These are phyloP conservation scores for Leptoxyphium fumago DNA, from an alignment of 2,329 filamentous ascomycete genomes.

Conservation along the genomic window DNA sequence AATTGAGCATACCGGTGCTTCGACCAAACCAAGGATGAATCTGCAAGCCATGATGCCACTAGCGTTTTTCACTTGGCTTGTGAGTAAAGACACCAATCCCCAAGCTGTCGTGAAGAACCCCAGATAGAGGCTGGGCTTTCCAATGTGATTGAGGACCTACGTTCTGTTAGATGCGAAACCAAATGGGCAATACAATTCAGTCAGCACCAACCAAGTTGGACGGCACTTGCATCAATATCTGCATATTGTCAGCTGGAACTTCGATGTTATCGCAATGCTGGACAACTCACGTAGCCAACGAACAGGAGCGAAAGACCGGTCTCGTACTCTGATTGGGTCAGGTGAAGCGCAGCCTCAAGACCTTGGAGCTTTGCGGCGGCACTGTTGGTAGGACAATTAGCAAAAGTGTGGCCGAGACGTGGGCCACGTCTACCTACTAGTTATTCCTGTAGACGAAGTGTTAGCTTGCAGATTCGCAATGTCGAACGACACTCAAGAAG, in stretches of 20 bases:
- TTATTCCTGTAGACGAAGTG: background rate
- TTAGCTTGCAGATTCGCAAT: background rate
- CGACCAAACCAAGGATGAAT: slow-evolving; percentile 30
- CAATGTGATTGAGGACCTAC: slow-evolving; percentile 29
- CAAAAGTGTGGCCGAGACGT: no score
- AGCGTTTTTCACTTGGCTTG: slow-evolving; percentile 28
- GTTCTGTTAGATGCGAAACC: slow-evolving; percentile 6
- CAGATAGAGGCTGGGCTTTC: slow-evolving; percentile 20
- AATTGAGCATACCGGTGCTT: slow-evolving; percentile 34
- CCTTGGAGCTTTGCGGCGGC: slow-evolving; percentile 51
- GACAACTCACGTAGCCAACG: slow-evolving; percentile 35
- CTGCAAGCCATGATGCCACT: slow-evolving; percentile 30
- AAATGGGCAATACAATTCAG: background rate
- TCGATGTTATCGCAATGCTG: background rate
- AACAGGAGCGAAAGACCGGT: slow-evolving; percentile 44
- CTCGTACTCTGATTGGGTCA: slow-evolving; percentile 48
- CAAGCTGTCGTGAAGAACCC: slow-evolving; percentile 30
- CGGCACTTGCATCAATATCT: slow-evolving; percentile 28
- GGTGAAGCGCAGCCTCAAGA: slow-evolving; percentile 44
- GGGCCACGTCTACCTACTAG: background rate
- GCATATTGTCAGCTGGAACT: background rate
- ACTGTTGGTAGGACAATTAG: background rate
- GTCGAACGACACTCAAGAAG: background rate
- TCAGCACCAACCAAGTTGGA: slow-evolving; percentile 26
- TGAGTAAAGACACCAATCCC: slow-evolving; percentile 31